phyloP scores from a whole-genome alignment of 192 early-diverging fungal genomes.

The Helicostylum pulchrum region DNA sequence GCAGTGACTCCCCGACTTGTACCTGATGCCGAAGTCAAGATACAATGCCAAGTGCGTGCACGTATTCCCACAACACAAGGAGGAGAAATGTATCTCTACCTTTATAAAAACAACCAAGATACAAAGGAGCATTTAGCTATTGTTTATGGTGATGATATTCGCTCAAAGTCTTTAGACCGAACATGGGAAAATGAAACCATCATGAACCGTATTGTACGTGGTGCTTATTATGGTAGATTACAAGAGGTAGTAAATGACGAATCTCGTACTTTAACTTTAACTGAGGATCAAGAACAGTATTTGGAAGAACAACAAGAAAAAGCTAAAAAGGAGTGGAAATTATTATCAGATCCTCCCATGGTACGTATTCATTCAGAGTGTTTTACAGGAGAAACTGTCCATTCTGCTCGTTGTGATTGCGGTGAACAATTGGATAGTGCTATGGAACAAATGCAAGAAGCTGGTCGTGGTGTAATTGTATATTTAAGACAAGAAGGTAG shows the following conservation, averaged over 20 bases:
- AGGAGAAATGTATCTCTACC: conserved; percentile 76
- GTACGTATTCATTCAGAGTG: conserved; percentile 96
- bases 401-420: conserved; percentile 91
- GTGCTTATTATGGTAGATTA: conserved; percentile 64
- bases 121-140: conserved; percentile 91
- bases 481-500: conserved; percentile 96
- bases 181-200: conserved; percentile 68
- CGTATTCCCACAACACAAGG: conserved; percentile 76
- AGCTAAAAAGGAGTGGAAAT: conserved; percentile 20
- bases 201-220: conserved; percentile 75
- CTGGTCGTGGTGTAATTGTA: conserved; percentile 88
- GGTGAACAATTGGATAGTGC: conserved; percentile 91
- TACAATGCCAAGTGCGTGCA: conserved; percentile 64
- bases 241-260: conserved; percentile 42
- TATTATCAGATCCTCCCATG: conserved; percentile 52
- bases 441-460: conserved; percentile 81
- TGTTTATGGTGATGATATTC: conserved; percentile 85
- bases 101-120: conserved; percentile 84
- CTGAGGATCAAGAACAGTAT: conserved; percentile 20
- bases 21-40: conserved; percentile 15
- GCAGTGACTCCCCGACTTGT: conserved; percentile 29
- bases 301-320: conserved; percentile 30
- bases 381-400: conserved; percentile 94
- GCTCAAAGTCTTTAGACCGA: conserved; percentile 63
- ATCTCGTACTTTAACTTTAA: conserved; percentile 9